These are phyloP conservation scores for Hirsutella minnesotensis DNA, from an alignment of 2,329 filamentous ascomycete genomes.

Conservation along the genomic window DNA sequence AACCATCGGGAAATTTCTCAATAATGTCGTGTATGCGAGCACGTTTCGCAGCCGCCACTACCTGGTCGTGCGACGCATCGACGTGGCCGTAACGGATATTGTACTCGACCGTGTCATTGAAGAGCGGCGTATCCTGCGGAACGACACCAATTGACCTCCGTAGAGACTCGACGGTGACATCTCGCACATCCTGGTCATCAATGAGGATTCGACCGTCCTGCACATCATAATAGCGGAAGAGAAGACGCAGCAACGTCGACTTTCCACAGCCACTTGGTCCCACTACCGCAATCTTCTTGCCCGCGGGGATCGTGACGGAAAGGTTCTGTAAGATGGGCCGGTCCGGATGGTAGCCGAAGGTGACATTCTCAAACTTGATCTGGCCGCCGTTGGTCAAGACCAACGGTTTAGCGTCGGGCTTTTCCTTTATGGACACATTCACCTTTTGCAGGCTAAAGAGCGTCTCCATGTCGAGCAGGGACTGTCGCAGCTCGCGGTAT, in stretches of 20 bases:
- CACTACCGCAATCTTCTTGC: conserved; percentile 91
- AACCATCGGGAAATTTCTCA: conserved; percentile 70
- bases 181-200: conserved; percentile 83
- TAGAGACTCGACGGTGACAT: conserved; percentile 71
- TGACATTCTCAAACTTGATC: conserved; percentile 90
- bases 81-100: conserved; percentile 91
- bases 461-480: conserved; percentile 94
- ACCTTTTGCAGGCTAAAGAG: conserved; percentile 96
- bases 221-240: conserved; percentile 92
- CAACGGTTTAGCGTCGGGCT: conserved; percentile 60
- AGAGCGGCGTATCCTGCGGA: conserved; percentile 90
- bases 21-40: conserved; percentile 81
- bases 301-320: conserved; percentile 80
- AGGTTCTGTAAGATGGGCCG: conserved; percentile 80
- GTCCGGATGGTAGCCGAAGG: conserved; percentile 81
- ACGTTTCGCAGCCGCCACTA: conserved; percentile 66
- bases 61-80: conserved; percentile 58
- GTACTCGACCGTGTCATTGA: conserved; percentile 92
- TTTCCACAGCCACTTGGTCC: conserved; percentile 95
- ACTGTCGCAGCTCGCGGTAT: conserved; percentile 90
- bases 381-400: conserved; percentile 66
- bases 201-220: conserved; percentile 77
- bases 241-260: conserved; percentile 76
- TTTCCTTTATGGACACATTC: conserved; percentile 75
- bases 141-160: conserved; percentile 85